A percentile compares a stretch with the other conserved stretches of the same genome.
Evolutionary conservation across 345 rosid species (phyloP).

Genomic region (Psidium guajava): DNA sequence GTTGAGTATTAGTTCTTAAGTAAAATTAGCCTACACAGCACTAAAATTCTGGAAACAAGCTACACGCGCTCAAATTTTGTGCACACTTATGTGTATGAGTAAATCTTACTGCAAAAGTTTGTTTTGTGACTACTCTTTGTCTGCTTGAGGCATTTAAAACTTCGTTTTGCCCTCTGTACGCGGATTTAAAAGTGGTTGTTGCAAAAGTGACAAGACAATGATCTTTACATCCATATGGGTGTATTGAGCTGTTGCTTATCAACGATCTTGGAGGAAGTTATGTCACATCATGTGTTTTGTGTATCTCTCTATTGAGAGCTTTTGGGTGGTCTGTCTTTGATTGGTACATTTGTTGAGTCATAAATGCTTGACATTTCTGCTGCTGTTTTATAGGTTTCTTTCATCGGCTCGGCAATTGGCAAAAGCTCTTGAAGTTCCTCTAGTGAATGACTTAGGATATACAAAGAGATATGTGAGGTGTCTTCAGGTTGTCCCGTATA

Average conservation of each 20-base stretch:
- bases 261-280: background rate
- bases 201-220: background rate
- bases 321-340: background rate
- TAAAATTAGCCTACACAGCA: background rate
- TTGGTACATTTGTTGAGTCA: background rate
- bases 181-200: background rate
- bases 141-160: background rate
- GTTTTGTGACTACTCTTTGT: background rate
- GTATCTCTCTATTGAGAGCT: background rate
- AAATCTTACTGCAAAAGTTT: background rate
- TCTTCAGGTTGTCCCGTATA: slow-evolving; percentile 57
- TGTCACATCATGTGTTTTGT: background rate
- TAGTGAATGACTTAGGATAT: slow-evolving; percentile 97
- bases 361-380: background rate
- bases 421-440: slow-evolving; percentile 92
- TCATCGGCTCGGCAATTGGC: slow-evolving; percentile 97
- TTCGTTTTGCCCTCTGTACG: background rate
- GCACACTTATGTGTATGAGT: background rate
- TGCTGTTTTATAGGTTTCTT: slow-evolving; percentile 53
- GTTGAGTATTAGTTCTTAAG: background rate
- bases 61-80: background rate
- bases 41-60: background rate
- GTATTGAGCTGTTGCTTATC: background rate
- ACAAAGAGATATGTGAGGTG: slow-evolving; percentile 98
- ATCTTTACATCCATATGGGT: background rate